Percentiles rank a stretch among this genome's conserved stretches.
Conservation (phyloP, 192 early-diverging fungal species). For the Lunasporangiospora selenospora region DNA sequence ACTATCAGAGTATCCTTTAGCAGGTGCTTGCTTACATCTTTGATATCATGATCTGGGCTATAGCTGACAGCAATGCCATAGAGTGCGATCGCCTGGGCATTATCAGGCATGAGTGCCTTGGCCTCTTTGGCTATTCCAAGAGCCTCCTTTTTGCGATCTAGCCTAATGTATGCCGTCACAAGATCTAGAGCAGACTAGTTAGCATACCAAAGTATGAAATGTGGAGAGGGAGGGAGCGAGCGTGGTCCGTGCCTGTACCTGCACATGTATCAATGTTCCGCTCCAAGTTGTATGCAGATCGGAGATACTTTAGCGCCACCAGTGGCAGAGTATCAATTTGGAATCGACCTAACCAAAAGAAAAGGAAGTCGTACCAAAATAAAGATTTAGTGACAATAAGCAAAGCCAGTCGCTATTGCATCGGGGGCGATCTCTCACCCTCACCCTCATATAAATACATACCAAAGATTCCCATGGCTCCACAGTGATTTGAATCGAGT, state of each 20-base stretch:
- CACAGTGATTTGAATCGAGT: constrained; percentile 15
- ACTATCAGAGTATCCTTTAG: too few species aligned
- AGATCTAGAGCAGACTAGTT: constrained; percentile 6
- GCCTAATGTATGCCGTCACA: constrained; percentile 12
- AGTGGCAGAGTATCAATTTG: constrained; percentile 3
- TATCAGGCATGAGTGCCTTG: constrained; percentile 9
- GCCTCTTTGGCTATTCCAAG: constrained; percentile 8
- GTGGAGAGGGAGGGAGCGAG: too few species aligned
- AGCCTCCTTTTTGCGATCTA: constrained; percentile 24
- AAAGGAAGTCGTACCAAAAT: background rate
- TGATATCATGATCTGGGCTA: background rate
- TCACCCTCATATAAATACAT: background rate
- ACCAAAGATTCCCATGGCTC: background rate
- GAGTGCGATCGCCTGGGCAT: constrained; percentile 15
- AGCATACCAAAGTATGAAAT: too few species aligned
- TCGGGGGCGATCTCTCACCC: too few species aligned
- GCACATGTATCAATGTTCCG: constrained; percentile 17
- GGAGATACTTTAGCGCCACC: constrained; percentile 15
- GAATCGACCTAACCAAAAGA: background rate
- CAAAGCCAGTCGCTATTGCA: too few species aligned
- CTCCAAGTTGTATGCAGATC: constrained; percentile 11
- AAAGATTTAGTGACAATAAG: too few species aligned
- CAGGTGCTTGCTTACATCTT: too few species aligned
- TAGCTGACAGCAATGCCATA: constrained; percentile 22
- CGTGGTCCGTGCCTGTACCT: constrained; percentile 21